phyloP scores from a whole-genome alignment of 441 rosid species.

The Aleurites moluccanus region DNA sequence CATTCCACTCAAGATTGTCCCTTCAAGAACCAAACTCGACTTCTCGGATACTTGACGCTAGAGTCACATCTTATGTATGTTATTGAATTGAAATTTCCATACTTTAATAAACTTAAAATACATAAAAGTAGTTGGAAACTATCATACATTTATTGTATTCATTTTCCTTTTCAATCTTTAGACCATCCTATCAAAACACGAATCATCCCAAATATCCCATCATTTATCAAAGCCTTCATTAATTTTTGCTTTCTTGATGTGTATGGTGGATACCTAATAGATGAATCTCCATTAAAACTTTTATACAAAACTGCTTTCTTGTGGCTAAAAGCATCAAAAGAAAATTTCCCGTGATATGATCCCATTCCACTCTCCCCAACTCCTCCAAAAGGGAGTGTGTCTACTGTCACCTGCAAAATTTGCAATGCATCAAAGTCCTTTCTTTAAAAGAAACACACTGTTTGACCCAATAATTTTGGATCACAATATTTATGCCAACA shows the following conservation, averaged over 20 bases:
- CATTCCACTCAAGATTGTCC: too few relatives aligned
- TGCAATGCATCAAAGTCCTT: background rate
- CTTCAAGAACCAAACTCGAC: too few relatives aligned
- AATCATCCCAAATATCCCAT: constrained; percentile 15
- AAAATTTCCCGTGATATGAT: constrained; percentile 65
- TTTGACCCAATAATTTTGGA: too few relatives aligned
- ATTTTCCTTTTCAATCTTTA: background rate
- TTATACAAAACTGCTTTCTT: constrained; percentile 55
- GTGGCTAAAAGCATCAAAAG: constrained; percentile 67
- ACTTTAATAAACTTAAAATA: too few relatives aligned
- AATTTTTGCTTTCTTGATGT: constrained; percentile 35
- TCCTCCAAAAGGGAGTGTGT: constrained; percentile 62
- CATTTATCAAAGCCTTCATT: constrained; percentile 40
- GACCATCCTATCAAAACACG: constrained; percentile 29
- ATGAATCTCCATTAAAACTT: constrained; percentile 46
- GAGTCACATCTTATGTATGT: too few relatives aligned
- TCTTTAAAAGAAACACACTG: too few relatives aligned
- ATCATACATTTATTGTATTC: too few relatives aligned
- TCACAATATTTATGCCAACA: too few relatives aligned
- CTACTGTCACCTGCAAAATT: constrained; percentile 43
- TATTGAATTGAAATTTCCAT: too few relatives aligned
- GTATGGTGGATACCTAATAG: constrained; percentile 60
- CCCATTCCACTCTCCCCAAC: constrained; percentile 76
- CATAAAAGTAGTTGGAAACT: too few relatives aligned
- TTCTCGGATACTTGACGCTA: too few relatives aligned